phyloP scores from a whole-genome alignment of 192 early-diverging fungal genomes.

The Chytriomyces sp. region DNA sequence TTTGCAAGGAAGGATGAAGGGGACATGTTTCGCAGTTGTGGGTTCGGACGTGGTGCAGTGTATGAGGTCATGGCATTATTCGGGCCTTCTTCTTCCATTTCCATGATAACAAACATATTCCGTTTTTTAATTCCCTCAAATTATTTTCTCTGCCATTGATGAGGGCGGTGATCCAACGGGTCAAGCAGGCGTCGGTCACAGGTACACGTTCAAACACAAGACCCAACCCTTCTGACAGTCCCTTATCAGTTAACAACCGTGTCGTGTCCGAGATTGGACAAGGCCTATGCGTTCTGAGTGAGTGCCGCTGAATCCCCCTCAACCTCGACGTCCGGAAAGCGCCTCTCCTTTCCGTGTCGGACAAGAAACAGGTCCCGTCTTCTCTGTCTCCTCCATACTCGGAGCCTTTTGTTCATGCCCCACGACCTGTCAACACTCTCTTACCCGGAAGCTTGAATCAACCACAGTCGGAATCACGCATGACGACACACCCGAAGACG shows the following conservation, averaged over 20 bases:
- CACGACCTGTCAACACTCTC: background rate
- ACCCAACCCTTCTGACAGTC: background rate
- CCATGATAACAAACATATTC: too few relatives aligned
- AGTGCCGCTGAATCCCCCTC: background rate
- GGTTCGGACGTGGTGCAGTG: too few relatives aligned
- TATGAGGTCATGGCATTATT: too few relatives aligned
- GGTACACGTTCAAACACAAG: constrained; percentile 32
- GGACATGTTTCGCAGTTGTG: too few relatives aligned
- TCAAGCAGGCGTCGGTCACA: constrained; percentile 63
- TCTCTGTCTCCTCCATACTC: too few relatives aligned
- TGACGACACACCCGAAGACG: constrained; percentile 58
- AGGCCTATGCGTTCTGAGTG: constrained; percentile 70
- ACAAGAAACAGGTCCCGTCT: too few relatives aligned
- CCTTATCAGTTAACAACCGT: constrained; percentile 62
- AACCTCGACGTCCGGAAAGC: background rate
- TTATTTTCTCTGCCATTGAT: too few relatives aligned
- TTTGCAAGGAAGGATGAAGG: too few relatives aligned
- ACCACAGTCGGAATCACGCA: constrained; percentile 16
- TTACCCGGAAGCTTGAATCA: background rate
- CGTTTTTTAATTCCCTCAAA: too few relatives aligned
- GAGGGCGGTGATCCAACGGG: constrained; percentile 69
- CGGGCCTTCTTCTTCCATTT: too few relatives aligned
- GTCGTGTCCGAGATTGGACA: constrained; percentile 78
- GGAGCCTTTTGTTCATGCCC: too few relatives aligned
- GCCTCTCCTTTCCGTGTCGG: background rate